Conservation (phyloP, 1,284 basidiomycete genomes). For the Rhodofomes roseus region DNA sequence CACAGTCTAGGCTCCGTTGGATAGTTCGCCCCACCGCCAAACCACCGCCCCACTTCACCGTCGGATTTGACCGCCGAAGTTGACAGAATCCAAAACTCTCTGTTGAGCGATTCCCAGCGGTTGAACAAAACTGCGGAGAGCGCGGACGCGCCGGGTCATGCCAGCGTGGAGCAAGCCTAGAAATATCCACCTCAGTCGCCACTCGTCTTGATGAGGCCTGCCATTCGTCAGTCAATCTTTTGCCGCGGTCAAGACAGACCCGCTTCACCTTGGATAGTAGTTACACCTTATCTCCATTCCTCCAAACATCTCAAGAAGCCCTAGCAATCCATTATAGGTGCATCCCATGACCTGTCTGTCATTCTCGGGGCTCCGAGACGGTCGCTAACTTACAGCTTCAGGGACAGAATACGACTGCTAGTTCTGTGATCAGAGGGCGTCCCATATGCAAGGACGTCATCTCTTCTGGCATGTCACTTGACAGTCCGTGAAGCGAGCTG, state of each 20-base stretch:
- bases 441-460: background rate
- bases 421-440: background rate
- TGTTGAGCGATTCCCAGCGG: too few species aligned
- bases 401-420: background rate
- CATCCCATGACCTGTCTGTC: background rate
- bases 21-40: too few species aligned
- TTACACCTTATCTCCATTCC: background rate
- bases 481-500: background rate
- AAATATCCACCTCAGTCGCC: too few species aligned
- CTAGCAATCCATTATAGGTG: background rate
- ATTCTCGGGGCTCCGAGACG: background rate
- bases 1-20: too few species aligned
- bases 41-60: too few species aligned
- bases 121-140: too few species aligned
- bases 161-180: too few species aligned
- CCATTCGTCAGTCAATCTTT: background rate
- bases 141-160: too few species aligned
- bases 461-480: background rate
- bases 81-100: too few species aligned
- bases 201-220: background rate
- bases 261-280: background rate
- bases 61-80: too few species aligned
- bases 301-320: background rate
- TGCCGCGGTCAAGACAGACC: background rate
- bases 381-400: background rate